Percentiles rank a stretch among this genome's conserved stretches.
Evolutionary conservation across 2,329 filamentous ascomycete genomes (phyloP).

Genomic region (Paraphaeosphaeria sporulosa): DNA sequence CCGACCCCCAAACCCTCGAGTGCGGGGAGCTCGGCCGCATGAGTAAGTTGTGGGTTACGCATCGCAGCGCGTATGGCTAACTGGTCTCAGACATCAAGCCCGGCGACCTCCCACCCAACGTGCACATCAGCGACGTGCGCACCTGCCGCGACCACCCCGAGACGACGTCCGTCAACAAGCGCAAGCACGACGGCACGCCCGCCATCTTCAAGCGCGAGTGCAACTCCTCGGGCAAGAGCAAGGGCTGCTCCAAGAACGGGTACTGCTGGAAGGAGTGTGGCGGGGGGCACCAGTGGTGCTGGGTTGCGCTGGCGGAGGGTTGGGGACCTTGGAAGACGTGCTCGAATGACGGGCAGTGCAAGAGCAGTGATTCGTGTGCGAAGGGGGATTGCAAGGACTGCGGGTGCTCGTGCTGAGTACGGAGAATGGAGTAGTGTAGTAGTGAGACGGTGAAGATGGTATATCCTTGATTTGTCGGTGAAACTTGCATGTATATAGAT

Average conservation of each 20-base stretch:
- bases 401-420: neutral
- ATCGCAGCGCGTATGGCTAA: too few species aligned
- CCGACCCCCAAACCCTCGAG: neutral
- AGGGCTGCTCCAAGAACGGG: neutral
- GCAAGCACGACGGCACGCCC: neutral
- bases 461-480: too few species aligned
- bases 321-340: neutral
- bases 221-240: neutral
- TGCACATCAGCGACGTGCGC: neutral
- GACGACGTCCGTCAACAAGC: neutral
- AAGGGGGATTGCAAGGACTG: neutral
- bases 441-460: too few species aligned
- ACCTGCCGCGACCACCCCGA: neutral
- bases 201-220: neutral
- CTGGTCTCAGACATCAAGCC: neutral
- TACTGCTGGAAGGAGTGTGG: constrained; percentile 1
- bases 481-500: too few species aligned
- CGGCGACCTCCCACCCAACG: neutral
- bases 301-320: neutral
- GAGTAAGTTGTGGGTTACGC: too few species aligned
- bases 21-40: neutral
- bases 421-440: too few species aligned
- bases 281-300: neutral
- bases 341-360: neutral
- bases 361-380: neutral